These are phyloP conservation scores for Suillus fuscotomentosus DNA, from an alignment of 768 basidiomycete genomes.

Conservation along the genomic window DNA sequence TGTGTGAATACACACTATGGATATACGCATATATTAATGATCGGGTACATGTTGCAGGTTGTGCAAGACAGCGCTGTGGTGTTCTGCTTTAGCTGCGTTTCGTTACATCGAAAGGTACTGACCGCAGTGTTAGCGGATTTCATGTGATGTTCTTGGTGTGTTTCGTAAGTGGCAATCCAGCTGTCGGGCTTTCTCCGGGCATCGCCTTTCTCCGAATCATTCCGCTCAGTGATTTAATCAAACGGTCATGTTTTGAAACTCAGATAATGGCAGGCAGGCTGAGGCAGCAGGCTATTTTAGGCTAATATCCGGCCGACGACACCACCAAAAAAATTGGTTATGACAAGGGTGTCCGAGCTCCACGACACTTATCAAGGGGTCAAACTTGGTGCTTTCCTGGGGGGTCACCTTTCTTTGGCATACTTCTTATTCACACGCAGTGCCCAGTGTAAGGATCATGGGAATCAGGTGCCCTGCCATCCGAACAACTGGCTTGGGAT, in stretches of 20 bases:
- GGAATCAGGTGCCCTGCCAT: no score
- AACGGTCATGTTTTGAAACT: no score
- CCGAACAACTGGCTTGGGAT: background rate
- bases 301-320: no score
- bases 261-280: no score
- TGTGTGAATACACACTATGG: conserved; percentile 1
- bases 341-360: no score
- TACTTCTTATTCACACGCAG: no score
- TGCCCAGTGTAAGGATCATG: no score
- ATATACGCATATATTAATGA: background rate
- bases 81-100: background rate
- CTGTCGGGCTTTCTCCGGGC: background rate
- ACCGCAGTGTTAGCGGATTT: background rate
- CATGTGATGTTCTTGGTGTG: background rate
- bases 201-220: background rate
- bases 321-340: no score
- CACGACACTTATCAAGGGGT: no score
- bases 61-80: background rate
- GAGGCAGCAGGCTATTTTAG: no score
- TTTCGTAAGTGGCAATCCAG: background rate
- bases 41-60: background rate
- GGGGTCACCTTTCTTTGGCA: no score
- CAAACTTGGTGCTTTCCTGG: no score
- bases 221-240: background rate
- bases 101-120: background rate